Percentiles rank a stretch among this genome's conserved stretches.
Evolutionary conservation across 2,329 filamentous ascomycete species (phyloP).

Genomic region (Clonostachys rhizophaga): DNA sequence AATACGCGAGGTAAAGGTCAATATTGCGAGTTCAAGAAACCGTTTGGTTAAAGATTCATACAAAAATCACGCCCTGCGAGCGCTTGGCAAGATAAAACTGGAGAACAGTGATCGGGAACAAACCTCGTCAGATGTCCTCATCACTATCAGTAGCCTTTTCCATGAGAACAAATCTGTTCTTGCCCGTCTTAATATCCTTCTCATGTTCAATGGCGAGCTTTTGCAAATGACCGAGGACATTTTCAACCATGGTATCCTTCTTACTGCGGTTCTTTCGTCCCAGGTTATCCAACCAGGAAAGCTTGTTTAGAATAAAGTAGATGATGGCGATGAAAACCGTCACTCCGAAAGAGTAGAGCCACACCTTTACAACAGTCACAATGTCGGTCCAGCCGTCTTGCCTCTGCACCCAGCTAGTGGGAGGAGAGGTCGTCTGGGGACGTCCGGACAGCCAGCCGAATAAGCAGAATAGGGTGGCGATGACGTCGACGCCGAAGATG

Average conservation of each 20-base stretch:
- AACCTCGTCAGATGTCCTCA: slow-evolving; percentile 1
- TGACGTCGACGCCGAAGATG: slow-evolving; percentile 66
- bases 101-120: too few relatives aligned
- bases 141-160: slow-evolving; percentile 8
- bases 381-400: slow-evolving; percentile 36
- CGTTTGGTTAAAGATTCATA: too few relatives aligned
- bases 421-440: slow-evolving; percentile 23
- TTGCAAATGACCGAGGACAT: slow-evolving; percentile 59
- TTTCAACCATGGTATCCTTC: slow-evolving; percentile 61
- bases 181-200: slow-evolving; percentile 35
- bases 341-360: slow-evolving; percentile 63
- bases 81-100: too few relatives aligned
- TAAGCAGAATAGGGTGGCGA: slow-evolving; percentile 69
- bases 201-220: slow-evolving; percentile 60
- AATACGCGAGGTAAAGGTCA: too few relatives aligned
- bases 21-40: too few relatives aligned
- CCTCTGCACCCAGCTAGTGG: slow-evolving; percentile 25
- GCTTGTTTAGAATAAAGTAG: slow-evolving; percentile 57
- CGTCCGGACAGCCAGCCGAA: slow-evolving; percentile 69
- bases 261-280: slow-evolving; percentile 57
- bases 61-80: too few relatives aligned
- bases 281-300: slow-evolving; percentile 54
- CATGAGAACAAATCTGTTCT: slow-evolving; percentile 27
- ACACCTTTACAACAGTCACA: slow-evolving; percentile 61
- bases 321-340: slow-evolving; percentile 62